These are phyloP conservation scores for Neolentinus lepideus DNA, from an alignment of 1,284 basidiomycete genomes.

Conservation along the genomic window DNA sequence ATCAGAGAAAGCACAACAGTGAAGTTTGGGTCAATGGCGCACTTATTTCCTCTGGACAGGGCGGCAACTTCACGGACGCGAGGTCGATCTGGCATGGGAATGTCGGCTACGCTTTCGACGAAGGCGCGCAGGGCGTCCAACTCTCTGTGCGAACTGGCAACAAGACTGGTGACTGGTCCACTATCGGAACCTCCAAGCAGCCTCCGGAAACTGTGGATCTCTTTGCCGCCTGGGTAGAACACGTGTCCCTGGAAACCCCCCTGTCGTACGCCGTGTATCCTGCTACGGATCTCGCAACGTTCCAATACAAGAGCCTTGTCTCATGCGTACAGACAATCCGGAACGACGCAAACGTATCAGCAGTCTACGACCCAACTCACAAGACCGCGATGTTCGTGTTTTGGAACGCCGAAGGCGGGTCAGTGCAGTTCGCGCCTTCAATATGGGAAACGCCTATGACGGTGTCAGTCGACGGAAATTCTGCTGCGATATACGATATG, in stretches of 20 bases:
- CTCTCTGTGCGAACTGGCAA: constrained; percentile 40
- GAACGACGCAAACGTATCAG: constrained; percentile 36
- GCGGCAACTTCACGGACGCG: constrained; percentile 27
- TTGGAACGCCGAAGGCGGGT: constrained; percentile 30
- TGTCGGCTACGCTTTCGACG: constrained; percentile 43
- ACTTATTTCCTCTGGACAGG: constrained; percentile 10
- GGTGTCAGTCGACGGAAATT: constrained; percentile 31
- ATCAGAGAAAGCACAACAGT: constrained; percentile 45
- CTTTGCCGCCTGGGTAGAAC: constrained; percentile 55
- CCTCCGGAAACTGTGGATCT: constrained; percentile 46
- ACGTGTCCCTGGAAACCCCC: constrained; percentile 27
- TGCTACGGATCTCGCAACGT: constrained; percentile 25
- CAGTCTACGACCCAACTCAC: constrained; percentile 30
- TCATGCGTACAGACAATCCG: constrained; percentile 28
- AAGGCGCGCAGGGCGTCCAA: constrained; percentile 18
- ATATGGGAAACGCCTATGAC: constrained; percentile 23
- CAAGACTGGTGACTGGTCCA: constrained; percentile 53
- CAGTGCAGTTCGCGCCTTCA: constrained; percentile 11
- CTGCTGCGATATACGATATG: constrained; percentile 36
- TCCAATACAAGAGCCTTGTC: constrained; percentile 21
- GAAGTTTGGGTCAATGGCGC: constrained; percentile 36
- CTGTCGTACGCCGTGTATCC: constrained; percentile 52
- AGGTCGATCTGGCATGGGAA: constrained; percentile 49
- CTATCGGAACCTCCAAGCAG: constrained; percentile 52
- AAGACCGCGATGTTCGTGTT: constrained; percentile 36